These are phyloP conservation scores for Geotrichum siamense DNA, from an alignment of 1,139 yeast species.

Conservation along the genomic window DNA sequence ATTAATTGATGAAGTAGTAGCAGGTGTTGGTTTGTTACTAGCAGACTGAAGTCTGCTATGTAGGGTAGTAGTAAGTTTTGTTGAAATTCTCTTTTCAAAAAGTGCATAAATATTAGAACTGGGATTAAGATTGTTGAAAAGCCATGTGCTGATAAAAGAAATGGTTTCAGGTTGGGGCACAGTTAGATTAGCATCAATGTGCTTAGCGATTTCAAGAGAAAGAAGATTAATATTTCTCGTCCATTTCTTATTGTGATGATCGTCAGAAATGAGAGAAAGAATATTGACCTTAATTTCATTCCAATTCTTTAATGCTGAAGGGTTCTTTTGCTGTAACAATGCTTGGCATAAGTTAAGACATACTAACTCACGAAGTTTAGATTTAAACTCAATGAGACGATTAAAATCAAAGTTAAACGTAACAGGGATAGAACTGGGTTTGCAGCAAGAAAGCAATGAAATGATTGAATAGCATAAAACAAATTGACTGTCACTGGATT, in stretches of 20 bases:
- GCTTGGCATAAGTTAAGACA: constrained; percentile 71
- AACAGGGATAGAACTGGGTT: constrained; percentile 51
- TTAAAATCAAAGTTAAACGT: constrained; percentile 76
- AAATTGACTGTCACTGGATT: constrained; percentile 2
- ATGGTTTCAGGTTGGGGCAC: constrained; percentile 26
- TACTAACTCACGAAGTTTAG: constrained; percentile 78
- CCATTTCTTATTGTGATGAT: constrained; percentile 85
- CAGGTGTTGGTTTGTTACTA: neutral
- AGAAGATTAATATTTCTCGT: constrained; percentile 71
- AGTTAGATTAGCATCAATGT: constrained; percentile 28
- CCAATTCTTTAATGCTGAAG: constrained; percentile 28
- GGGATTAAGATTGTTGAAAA: constrained; percentile 80
- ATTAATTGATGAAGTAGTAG: neutral
- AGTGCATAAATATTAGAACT: constrained; percentile 60
- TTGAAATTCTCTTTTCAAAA: constrained; percentile 59
- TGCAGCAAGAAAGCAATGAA: constrained; percentile 64
- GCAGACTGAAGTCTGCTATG: constrained; percentile 13
- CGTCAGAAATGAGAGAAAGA: constrained; percentile 74
- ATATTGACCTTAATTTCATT: constrained; percentile 48
- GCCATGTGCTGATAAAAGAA: constrained; percentile 72
- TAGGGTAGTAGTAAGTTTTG: constrained; percentile 29
- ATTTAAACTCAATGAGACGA: constrained; percentile 65
- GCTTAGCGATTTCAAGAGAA: constrained; percentile 60
- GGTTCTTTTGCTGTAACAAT: constrained; percentile 57
- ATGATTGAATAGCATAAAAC: constrained; percentile 45